Conservation (phyloP, 2,329 filamentous ascomycete species). For the Cryphonectria radicalis region DNA sequence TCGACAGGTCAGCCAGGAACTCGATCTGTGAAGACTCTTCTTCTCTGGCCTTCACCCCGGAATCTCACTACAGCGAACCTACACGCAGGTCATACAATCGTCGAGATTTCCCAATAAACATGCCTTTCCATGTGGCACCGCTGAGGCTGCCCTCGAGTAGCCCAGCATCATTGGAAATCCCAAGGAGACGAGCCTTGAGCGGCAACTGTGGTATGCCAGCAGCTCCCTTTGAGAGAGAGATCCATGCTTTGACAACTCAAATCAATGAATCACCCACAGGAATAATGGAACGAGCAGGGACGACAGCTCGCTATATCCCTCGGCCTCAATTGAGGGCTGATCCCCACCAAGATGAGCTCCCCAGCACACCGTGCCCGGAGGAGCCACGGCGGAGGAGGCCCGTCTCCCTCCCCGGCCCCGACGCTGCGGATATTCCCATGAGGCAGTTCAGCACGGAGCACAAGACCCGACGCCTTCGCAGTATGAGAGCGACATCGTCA, state of each 20-base stretch:
- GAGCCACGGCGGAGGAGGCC: not conserved
- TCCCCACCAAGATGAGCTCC: not conserved
- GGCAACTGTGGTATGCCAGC: not conserved
- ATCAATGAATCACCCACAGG: not conserved
- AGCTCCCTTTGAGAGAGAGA: not conserved
- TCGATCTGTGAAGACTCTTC: too few species aligned
- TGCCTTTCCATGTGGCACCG: not conserved
- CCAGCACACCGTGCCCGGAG: not conserved
- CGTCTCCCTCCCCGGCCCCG: not conserved
- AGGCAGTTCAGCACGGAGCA: slow-evolving; percentile 5
- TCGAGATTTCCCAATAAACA: not conserved
- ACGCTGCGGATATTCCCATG: not conserved
- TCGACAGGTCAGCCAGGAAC: not conserved
- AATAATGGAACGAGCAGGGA: not conserved
- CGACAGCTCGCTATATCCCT: not conserved
- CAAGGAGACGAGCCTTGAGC: not conserved
- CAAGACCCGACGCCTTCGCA: slow-evolving; percentile 3
- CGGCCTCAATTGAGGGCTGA: not conserved
- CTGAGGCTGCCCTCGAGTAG: not conserved
- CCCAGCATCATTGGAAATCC: not conserved
- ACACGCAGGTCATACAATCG: not conserved
- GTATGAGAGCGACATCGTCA: not conserved
- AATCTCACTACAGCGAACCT: not conserved
- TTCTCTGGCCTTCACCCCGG: too few species aligned
- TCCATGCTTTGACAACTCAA: not conserved